Evolutionary conservation across 1,139 yeast species (phyloP).

Genomic region (Meyerozyma elateridarum): DNA sequence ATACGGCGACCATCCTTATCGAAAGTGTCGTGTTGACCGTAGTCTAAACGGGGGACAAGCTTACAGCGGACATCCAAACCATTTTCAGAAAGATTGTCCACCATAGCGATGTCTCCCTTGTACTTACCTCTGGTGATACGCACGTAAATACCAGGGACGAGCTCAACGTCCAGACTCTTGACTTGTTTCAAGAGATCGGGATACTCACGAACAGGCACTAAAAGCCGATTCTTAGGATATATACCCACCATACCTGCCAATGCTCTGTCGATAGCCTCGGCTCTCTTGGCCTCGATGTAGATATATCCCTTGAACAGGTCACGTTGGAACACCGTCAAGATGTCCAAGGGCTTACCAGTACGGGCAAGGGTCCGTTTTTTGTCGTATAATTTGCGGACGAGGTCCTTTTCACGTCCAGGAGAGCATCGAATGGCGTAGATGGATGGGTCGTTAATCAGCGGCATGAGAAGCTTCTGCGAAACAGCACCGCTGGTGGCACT

Average conservation of each 20-base stretch:
- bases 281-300: constrained; percentile 89
- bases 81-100: constrained; percentile 88
- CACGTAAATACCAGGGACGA: constrained; percentile 89
- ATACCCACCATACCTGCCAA: constrained; percentile 86
- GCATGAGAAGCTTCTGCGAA: constrained; percentile 88
- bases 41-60: constrained; percentile 89
- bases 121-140: constrained; percentile 88
- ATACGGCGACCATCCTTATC: constrained; percentile 53
- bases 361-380: constrained; percentile 70
- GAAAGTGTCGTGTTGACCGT: constrained; percentile 63
- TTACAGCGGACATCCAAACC: constrained; percentile 91
- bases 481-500: constrained; percentile 69
- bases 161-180: constrained; percentile 80
- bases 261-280: constrained; percentile 88
- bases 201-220: constrained; percentile 93
- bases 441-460: constrained; percentile 94
- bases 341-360: constrained; percentile 59
- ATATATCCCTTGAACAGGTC: constrained; percentile 89
- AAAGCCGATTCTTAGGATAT: constrained; percentile 61
- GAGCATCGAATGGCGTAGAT: constrained; percentile 95
- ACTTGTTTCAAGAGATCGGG: constrained; percentile 90
- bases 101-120: constrained; percentile 89
- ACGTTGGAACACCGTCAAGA: constrained; percentile 90
- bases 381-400: constrained; percentile 78
- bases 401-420: constrained; percentile 88